Base-by-base conservation (phyloP, 257 asterid species). In the Agastache rugosa region DNA sequence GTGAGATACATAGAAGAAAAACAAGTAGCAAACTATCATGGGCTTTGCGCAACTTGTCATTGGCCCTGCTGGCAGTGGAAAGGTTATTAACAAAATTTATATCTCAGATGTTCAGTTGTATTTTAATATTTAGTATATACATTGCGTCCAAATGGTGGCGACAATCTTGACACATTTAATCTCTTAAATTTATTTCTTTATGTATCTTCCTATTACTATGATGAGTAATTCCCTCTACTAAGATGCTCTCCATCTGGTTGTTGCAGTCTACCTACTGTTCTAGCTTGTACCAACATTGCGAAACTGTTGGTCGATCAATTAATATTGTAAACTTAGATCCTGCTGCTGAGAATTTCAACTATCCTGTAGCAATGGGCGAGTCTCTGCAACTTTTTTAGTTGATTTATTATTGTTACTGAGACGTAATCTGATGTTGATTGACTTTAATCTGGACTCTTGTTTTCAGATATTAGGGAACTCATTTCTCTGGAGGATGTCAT, bases 1-100 rank as follows among this genome's bases (percentile, higher is more conserved):
- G 29, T 20, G 63, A 69, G 35, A 47, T 80, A 74, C 47, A 27
- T 31, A 72, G 72, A 65, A 59, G 80, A 78, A 65, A 78, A 69
- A 73, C 58, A 35, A 69, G 72, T 67, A 60, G 78, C 67, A 82
- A 68, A 81, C 55, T 65, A 69, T 64, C 78, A 92, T 95, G 99
- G 99, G 97, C 19, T 95, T 82, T 48, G 99, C 99, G 45, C 99
- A 95, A 76, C 86, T 92, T 6, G 98, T 95, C 78, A 95, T 92
- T 78, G 99, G 99, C 71, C 99, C 98, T 78, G 99, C 98, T 17
- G 99, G 99, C 77, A 92, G 98, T 80, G 98, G 99, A 74, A 95
- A 95, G 98, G 99, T 95, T 78, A 77, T 72, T 74, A 8, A 47
- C 19, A 4, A 48, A n/a, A n/a, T 12, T 68, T 61, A 8, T 63